phyloP scores from a whole-genome alignment of 2,329 filamentous ascomycete genomes.

The Dactylellina haptotyla region DNA sequence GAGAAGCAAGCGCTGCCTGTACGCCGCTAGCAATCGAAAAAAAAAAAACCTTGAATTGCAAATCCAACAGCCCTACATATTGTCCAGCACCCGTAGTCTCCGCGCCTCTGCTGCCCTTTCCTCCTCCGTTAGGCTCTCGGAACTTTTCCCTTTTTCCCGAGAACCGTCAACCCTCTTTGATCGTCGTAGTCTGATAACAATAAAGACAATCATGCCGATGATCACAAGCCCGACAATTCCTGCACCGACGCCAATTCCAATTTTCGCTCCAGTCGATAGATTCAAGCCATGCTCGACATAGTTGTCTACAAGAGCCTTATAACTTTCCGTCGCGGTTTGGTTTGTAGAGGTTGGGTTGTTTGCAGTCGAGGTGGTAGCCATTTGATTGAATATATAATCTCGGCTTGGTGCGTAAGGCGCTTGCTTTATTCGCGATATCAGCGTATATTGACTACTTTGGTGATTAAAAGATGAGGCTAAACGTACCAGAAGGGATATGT shows the following conservation, averaged over 20 bases:
- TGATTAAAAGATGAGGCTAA: too few species aligned
- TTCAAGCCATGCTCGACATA: slow-evolving; percentile 32
- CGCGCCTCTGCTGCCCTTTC: slow-evolving; percentile 28
- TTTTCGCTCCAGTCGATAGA: slow-evolving; percentile 28
- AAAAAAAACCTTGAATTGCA: not conserved
- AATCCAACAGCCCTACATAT: slow-evolving; percentile 27
- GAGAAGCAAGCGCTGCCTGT: not conserved
- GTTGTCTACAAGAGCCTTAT: slow-evolving; percentile 25
- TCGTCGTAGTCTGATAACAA: slow-evolving; percentile 21
- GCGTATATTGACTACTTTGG: too few species aligned
- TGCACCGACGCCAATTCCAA: slow-evolving; percentile 35
- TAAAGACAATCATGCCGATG: slow-evolving; percentile 40
- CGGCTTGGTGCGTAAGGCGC: too few species aligned
- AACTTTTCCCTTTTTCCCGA: not conserved
- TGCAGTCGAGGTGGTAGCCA: slow-evolving; percentile 5
- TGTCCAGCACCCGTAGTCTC: slow-evolving; percentile 29
- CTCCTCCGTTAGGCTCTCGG: slow-evolving; percentile 17
- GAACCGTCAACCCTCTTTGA: not conserved
- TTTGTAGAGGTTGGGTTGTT: not conserved
- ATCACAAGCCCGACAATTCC: slow-evolving; percentile 30
- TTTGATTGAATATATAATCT: not conserved
- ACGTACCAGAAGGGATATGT: too few species aligned
- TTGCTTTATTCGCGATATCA: too few species aligned
- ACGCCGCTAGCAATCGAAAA: not conserved
- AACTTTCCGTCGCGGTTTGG: not conserved